Evolutionary conservation across 2,329 filamentous ascomycete species (phyloP).

Genomic region (Fusarium papillatum): DNA sequence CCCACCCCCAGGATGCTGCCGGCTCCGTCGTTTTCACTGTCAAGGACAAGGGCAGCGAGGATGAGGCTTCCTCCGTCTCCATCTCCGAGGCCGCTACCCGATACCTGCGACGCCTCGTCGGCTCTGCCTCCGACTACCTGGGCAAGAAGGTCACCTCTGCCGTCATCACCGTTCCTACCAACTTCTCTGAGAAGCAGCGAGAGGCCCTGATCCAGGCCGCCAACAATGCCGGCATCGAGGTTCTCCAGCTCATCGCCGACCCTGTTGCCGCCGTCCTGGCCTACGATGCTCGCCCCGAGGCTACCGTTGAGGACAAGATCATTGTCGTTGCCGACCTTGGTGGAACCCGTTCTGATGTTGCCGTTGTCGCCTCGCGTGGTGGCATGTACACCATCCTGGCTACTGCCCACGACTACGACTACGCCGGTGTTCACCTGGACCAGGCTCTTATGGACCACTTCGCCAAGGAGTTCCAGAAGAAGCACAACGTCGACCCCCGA

Average conservation of each 20-base stretch:
- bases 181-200: conserved; percentile 91
- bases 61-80: conserved; percentile 75
- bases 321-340: conserved; percentile 94
- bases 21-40: conserved; percentile 85
- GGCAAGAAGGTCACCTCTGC: conserved; percentile 96
- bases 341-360: conserved; percentile 91
- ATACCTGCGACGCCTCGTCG: conserved; percentile 84
- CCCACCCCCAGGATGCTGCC: conserved; percentile 84
- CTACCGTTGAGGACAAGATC: conserved; percentile 84
- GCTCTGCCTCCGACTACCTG: conserved; percentile 90
- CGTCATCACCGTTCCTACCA: conserved; percentile 93
- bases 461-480: conserved; percentile 99
- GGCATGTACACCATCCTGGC: conserved; percentile 97
- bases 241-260: conserved; percentile 94
- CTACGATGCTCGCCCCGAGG: conserved; percentile 88
- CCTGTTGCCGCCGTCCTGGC: conserved; percentile 90
- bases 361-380: conserved; percentile 90
- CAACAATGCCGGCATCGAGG: conserved; percentile 84
- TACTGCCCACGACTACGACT: conserved; percentile 95
- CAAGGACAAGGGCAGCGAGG: conserved; percentile 78
- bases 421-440: conserved; percentile 88
- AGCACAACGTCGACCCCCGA: conserved; percentile 90
- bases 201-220: conserved; percentile 84
- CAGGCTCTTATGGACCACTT: conserved; percentile 96
- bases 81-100: conserved; percentile 88